These are phyloP conservation scores for Mitragyna speciosa DNA, from an alignment of 257 asterid genomes.

Conservation along the genomic window DNA sequence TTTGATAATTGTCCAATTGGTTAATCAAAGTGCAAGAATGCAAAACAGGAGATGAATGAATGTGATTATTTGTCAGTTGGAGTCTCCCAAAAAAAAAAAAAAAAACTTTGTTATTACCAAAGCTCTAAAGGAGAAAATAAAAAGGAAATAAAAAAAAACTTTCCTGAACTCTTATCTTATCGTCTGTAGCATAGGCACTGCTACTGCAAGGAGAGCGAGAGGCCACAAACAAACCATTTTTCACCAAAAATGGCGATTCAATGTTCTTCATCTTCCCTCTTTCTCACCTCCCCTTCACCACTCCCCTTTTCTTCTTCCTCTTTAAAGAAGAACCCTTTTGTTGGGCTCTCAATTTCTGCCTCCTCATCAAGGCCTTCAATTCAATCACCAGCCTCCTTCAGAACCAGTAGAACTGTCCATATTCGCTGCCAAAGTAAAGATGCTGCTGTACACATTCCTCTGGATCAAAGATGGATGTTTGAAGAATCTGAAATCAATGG, in stretches of 20 bases:
- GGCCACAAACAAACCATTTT: neutral
- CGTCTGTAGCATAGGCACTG: neutral
- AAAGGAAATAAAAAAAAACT: neutral
- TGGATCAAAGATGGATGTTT: conserved; percentile 85
- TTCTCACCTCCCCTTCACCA: conserved; percentile 23
- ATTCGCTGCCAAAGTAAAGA: conserved; percentile 60
- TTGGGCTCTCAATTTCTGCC: conserved; percentile 50
- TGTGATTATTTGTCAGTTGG: too few species aligned
- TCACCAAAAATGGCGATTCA: conserved; percentile 47
- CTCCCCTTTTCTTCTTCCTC: conserved; percentile 36
- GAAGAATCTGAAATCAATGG: conserved; percentile 61
- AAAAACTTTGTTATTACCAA: too few species aligned
- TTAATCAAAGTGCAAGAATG: too few species aligned
- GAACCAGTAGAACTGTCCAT: conserved; percentile 26
- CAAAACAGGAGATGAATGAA: too few species aligned
- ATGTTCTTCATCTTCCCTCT: conserved; percentile 47
- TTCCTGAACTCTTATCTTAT: neutral
- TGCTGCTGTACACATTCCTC: conserved; percentile 45
- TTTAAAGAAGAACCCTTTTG: conserved; percentile 49
- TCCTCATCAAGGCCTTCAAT: conserved; percentile 32
- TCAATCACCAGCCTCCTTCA: neutral
- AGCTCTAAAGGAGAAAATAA: neutral
- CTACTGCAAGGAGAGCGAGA: conserved; percentile 14
- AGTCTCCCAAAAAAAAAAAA: too few species aligned
- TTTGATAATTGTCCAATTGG: too few species aligned